Evolutionary conservation across 2,329 filamentous ascomycete genomes (phyloP).

Genomic region (Dactylellina leptospora): DNA sequence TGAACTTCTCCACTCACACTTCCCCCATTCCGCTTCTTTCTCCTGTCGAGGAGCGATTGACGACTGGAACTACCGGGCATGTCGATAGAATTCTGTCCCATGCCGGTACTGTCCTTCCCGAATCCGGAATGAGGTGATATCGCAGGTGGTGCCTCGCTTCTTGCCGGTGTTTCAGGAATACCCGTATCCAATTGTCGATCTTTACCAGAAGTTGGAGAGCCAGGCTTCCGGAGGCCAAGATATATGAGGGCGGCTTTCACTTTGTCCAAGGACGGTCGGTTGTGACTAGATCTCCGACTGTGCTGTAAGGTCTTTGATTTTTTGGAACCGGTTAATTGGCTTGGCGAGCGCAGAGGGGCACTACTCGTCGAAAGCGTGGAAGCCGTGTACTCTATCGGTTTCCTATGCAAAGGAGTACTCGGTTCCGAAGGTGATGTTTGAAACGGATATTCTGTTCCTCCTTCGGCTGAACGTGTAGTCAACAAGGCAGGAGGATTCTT

Average conservation of each 20-base stretch:
- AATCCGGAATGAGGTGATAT: conserved; percentile 17
- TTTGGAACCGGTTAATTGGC: conserved; percentile 16
- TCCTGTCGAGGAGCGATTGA: conserved; percentile 46
- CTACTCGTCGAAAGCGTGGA: conserved; percentile 38
- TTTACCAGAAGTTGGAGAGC: conserved; percentile 22
- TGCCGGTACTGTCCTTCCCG: conserved; percentile 15
- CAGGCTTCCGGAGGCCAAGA: conserved; percentile 19
- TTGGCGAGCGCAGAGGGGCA: conserved; percentile 44
- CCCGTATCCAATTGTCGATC: conserved; percentile 22
- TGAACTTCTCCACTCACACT: conserved; percentile 35
- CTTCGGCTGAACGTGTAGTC: conserved; percentile 33
- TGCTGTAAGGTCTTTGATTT: conserved; percentile 35
- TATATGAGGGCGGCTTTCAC: conserved; percentile 26
- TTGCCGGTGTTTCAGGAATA: conserved; percentile 9
- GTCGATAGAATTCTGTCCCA: conserved; percentile 23
- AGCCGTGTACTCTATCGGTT: conserved; percentile 30
- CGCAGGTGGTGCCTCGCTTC: conserved; percentile 7
- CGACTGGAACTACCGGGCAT: conserved; percentile 31
- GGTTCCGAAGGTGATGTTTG: conserved; percentile 40
- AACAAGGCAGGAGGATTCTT: conserved; percentile 14
- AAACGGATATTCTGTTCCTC: conserved; percentile 43
- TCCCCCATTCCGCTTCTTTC: conserved; percentile 42
- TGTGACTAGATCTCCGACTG: conserved; percentile 27
- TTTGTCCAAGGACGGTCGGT: conserved; percentile 33
- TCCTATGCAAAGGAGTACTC: conserved; percentile 30